These are phyloP conservation scores for Vinca minor DNA, from an alignment of 257 asterid species.

Conservation along the genomic window DNA sequence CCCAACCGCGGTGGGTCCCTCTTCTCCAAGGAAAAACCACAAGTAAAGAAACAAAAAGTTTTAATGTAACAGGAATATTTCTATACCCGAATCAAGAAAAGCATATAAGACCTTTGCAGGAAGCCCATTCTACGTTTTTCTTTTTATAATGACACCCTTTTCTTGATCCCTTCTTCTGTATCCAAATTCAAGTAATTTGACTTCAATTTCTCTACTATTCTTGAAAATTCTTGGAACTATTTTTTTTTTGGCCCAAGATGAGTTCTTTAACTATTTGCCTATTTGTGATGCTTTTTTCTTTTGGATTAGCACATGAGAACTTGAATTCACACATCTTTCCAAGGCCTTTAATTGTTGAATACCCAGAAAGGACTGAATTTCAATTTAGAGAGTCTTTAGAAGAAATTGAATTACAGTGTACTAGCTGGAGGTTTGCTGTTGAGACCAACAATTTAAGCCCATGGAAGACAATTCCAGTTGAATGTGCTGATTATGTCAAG, in stretches of 20 bases:
- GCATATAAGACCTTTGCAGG: constrained; percentile 21
- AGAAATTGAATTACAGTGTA: constrained; percentile 39
- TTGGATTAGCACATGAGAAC: constrained; percentile 20
- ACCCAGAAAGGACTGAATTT: constrained; percentile 25
- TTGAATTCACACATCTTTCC: constrained; percentile 11
- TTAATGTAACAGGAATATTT: no score
- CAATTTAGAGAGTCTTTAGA: constrained; percentile 19
- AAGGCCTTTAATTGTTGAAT: constrained; percentile 30
- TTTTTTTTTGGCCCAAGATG: constrained; percentile 19
- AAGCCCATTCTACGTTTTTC: neutral
- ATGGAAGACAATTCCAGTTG: constrained; percentile 57
- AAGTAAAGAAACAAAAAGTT: neutral
- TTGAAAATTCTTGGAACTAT: neutral
- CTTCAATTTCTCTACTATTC: neutral
- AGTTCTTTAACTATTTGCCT: constrained; percentile 18
- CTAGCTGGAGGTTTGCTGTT: constrained; percentile 76
- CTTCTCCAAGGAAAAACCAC: neutral
- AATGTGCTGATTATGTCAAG: constrained; percentile 59
- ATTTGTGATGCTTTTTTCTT: constrained; percentile 28
- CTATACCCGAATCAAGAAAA: constrained; percentile 27
- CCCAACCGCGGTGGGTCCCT: no score
- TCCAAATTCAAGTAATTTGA: neutral
- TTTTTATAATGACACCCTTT: neutral
- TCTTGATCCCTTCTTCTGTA: neutral
- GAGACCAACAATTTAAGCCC: constrained; percentile 76